Evolutionary conservation across 2,329 filamentous ascomycete species (phyloP).

Genomic region (Bretziella fagacearum): DNA sequence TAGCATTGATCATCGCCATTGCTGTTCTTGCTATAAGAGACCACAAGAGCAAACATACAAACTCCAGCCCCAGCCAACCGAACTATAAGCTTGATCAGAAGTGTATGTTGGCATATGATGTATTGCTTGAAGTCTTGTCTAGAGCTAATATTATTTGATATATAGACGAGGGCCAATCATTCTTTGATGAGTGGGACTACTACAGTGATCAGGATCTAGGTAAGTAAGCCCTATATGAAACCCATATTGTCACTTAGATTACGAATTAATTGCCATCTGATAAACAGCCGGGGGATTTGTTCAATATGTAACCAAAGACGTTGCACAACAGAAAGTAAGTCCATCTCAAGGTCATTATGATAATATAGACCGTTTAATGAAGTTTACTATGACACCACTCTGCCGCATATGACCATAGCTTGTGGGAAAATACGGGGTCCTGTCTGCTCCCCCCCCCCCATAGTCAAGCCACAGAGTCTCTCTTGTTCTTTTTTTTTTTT

Average conservation of each 20-base stretch:
- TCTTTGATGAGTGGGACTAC: constrained; percentile 41
- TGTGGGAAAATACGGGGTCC: constrained; percentile 1
- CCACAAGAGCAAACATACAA: background rate
- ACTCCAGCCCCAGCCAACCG: constrained; percentile 1
- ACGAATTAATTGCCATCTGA: background rate
- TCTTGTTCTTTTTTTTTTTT: background rate
- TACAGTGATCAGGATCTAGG: constrained; percentile 33
- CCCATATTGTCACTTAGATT: too few relatives aligned
- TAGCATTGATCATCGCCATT: background rate
- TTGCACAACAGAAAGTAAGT: background rate
- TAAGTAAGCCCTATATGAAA: constrained; percentile 20
- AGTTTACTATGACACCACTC: too few relatives aligned
- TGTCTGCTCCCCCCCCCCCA: background rate
- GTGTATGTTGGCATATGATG: background rate
- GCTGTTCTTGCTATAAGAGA: background rate
- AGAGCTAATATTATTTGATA: background rate
- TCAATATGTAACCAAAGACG: background rate
- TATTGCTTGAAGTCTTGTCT: background rate
- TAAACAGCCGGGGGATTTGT: background rate
- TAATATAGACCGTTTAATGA: too few relatives aligned
- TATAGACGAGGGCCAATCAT: constrained; percentile 30
- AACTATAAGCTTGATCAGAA: constrained; percentile 1
- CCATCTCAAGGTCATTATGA: background rate
- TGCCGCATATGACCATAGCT: background rate
- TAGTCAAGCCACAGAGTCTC: background rate